Conservation (phyloP, 2,329 filamentous ascomycete genomes). For the Ploettnerulaceae sp. region DNA sequence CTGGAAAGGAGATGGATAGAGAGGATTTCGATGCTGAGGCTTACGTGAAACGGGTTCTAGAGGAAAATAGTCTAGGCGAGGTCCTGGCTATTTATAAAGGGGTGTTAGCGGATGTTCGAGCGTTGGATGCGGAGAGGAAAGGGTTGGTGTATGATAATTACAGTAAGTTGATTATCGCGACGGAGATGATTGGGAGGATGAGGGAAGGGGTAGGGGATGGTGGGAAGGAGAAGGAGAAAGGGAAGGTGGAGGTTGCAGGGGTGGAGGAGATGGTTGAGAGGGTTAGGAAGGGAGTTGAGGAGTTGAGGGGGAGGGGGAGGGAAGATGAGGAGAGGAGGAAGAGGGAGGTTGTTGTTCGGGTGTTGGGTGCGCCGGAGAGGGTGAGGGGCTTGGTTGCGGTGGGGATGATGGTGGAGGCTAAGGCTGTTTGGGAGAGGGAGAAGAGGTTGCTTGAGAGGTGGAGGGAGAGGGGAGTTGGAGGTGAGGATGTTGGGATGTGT, state of each 20-base stretch:
- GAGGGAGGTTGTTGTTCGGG: slow-evolving; percentile 22
- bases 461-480: slow-evolving; percentile 33
- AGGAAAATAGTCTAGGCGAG: slow-evolving; percentile 60
- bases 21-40: slow-evolving; percentile 66
- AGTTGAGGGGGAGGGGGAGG: background rate
- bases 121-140: slow-evolving; percentile 92
- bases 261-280: slow-evolving; percentile 26
- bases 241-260: slow-evolving; percentile 26
- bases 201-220: slow-evolving; percentile 69
- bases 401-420: slow-evolving; percentile 59
- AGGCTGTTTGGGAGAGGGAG: slow-evolving; percentile 36
- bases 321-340: slow-evolving; percentile 3
- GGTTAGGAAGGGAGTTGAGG: slow-evolving; percentile 20
- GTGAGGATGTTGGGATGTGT: slow-evolving; percentile 31
- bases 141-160: slow-evolving; percentile 98
- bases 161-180: slow-evolving; percentile 91
- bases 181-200: slow-evolving; percentile 92
- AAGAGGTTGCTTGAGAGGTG: slow-evolving; percentile 29
- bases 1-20: slow-evolving; percentile 67
- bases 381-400: slow-evolving; percentile 53
- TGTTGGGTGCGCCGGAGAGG: slow-evolving; percentile 35
- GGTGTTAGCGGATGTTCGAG: slow-evolving; percentile 75
- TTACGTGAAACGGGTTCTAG: slow-evolving; percentile 59
- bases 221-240: slow-evolving; percentile 50
- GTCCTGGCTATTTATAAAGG: slow-evolving; percentile 66